Base-by-base conservation (phyloP, 345 rosid species). In the Heritiera fomes region DNA sequence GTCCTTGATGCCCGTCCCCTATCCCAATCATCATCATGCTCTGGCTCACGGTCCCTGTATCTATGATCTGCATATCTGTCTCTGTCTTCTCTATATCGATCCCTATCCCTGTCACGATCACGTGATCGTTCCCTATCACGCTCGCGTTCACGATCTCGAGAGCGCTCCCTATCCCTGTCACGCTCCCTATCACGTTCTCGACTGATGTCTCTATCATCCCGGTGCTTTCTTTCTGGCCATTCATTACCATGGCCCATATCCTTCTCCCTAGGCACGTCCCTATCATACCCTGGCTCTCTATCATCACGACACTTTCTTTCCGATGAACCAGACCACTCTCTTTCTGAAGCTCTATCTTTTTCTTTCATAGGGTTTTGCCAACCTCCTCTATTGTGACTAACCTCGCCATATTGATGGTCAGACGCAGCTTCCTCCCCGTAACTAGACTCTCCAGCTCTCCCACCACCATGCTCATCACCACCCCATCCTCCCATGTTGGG, bases 371-470 rank as follows among this genome's bases (percentile, higher is more conserved):
- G 38, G 14, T 68, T 67, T 68, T 68, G 55, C 73, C 55, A 6
- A 68, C 73, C 55, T 41, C 71, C 72, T 69, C 73, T 68, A 13
- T 68, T 55, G 45, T 68, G 73, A 20, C 18, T 68, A 45, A 13
- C 73, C 73, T 68, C 73, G 0, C 73, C 73, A 20, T 68, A 68
- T 46, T 68, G 73, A 20, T 68, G 73, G 8, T 68, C 53, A 17
- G 49, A 65, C 40, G 70, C 47, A 20, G 32, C 73, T 68, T 68
- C 58, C 58, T 53, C 58, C 58, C 58, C 58, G 15, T 45, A 68
- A 68, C 73, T 68, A 3, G 55, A 68, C 73, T 68, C 73, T 68
- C 73, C 73, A 68, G 73, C 73, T 46, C 73, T 68, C 38, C 73
- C 73, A 12, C 73, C 73, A 46, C 34, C 55, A 45, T 68, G 73